A percentile compares a stretch with the other conserved stretches of the same genome.
phyloP scores from a whole-genome alignment of 129 eudicot genomes.

The Artemisia argyi region DNA sequence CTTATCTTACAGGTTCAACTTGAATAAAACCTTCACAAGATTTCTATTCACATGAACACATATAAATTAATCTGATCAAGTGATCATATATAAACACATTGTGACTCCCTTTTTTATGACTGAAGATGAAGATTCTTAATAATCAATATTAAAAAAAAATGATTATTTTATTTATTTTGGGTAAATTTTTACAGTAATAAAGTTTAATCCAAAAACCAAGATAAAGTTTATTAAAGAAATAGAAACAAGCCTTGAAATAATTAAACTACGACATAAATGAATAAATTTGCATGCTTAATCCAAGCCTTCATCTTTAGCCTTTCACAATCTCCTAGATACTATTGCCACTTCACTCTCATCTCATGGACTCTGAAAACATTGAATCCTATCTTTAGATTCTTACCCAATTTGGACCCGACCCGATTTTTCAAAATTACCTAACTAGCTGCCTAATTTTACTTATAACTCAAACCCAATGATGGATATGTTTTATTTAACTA shows the following conservation, averaged over 20 bases:
- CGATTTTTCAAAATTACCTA: constrained; percentile 5
- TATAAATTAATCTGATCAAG: too few species aligned
- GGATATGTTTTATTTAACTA: too few species aligned
- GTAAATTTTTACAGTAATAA: too few species aligned
- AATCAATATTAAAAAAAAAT: too few species aligned
- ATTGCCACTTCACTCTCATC: constrained; percentile 27
- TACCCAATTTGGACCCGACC: constrained; percentile 21
- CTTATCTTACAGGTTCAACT: too few species aligned
- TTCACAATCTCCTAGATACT: constrained; percentile 60
- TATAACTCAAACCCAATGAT: too few species aligned
- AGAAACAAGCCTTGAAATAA: not conserved
- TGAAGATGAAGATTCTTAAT: too few species aligned
- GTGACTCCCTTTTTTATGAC: too few species aligned
- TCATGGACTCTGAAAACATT: constrained; percentile 53
- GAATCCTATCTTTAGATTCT: constrained; percentile 29
- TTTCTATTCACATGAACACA: too few species aligned
- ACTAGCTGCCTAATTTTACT: not conserved
- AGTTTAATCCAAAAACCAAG: not conserved
- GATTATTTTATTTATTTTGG: too few species aligned
- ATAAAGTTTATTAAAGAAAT: not conserved
- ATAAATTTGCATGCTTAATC: constrained; percentile 32
- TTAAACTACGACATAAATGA: not conserved
- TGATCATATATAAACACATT: too few species aligned
- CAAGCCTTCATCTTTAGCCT: constrained; percentile 39
- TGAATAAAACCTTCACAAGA: too few species aligned